Percentiles rank a stretch among this genome's conserved stretches.
Evolutionary conservation across 495 filamentous ascomycete species (phyloP).

Genomic region (Neurospora sp.): DNA sequence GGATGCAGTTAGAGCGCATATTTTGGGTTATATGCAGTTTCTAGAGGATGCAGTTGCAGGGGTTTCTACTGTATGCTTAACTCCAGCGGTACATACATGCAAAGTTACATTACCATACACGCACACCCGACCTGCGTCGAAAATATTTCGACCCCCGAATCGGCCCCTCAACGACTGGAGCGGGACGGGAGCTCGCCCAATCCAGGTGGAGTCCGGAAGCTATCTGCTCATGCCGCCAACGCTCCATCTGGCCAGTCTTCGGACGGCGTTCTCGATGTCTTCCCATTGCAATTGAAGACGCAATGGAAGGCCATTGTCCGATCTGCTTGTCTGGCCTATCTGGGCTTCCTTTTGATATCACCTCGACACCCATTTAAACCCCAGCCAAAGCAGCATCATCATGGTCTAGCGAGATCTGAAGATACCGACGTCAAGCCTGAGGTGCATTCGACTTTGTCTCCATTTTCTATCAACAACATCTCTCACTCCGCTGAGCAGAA

Average conservation of each 20-base stretch:
- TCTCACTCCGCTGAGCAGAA: not conserved
- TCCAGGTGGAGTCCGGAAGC: not conserved
- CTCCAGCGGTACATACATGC: not conserved
- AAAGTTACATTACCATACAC: not conserved
- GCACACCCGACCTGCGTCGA: not conserved
- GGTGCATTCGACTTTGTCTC: not conserved
- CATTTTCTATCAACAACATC: not conserved
- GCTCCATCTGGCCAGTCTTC: not conserved
- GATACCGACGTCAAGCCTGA: not conserved
- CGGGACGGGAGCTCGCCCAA: not conserved
- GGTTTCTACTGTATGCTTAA: not conserved
- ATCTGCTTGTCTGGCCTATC: not conserved
- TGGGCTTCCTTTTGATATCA: not conserved
- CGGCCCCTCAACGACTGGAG: not conserved
- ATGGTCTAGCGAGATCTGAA: not conserved
- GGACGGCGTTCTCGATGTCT: not conserved
- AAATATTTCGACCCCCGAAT: not conserved
- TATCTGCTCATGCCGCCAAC: not conserved
- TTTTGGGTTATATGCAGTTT: too few relatives aligned
- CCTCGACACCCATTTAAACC: not conserved
- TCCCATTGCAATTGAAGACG: not conserved
- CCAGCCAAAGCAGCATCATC: not conserved
- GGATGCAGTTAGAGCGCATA: too few relatives aligned
- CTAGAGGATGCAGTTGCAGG: too few relatives aligned
- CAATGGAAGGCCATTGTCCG: not conserved